Evolutionary conservation across 495 filamentous ascomycete genomes (phyloP).

Genomic region (Trichoderma parareesei): DNA sequence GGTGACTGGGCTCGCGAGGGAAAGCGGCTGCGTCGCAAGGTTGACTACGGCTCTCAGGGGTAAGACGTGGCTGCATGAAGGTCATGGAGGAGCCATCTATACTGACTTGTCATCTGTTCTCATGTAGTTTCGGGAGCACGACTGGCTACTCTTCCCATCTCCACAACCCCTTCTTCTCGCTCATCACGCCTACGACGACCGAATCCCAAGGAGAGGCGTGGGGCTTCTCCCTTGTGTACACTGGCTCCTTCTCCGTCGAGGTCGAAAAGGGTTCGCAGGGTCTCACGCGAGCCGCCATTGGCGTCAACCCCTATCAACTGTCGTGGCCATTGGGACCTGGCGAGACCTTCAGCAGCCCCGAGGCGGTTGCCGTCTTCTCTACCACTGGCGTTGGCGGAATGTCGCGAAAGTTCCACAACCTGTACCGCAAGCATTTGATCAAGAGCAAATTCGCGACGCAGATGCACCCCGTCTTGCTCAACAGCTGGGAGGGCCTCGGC

Average conservation of each 20-base stretch:
- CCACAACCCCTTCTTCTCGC: constrained; percentile 46
- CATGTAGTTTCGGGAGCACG: constrained; percentile 37
- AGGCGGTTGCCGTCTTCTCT: constrained; percentile 46
- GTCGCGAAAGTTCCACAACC: constrained; percentile 43
- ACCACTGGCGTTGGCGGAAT: constrained; percentile 45
- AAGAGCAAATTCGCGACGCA: constrained; percentile 40
- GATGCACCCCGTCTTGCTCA: constrained; percentile 43
- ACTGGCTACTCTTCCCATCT: constrained; percentile 47
- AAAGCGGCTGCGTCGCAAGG: constrained; percentile 18
- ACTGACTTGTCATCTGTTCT: neutral
- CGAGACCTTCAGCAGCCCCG: constrained; percentile 43
- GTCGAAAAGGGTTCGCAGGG: constrained; percentile 49
- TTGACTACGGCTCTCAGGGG: constrained; percentile 15
- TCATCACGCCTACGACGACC: constrained; percentile 41
- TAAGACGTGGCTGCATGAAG: constrained; percentile 27
- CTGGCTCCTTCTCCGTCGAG: constrained; percentile 41
- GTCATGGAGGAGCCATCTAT: constrained; percentile 17
- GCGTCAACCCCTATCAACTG: constrained; percentile 44
- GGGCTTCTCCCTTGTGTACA: constrained; percentile 49
- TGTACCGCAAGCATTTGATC: constrained; percentile 49
- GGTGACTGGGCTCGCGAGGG: constrained; percentile 48
- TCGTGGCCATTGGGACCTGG: constrained; percentile 38
- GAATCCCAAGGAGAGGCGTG: constrained; percentile 45
- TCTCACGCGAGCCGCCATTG: constrained; percentile 41
- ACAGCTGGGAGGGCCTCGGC: constrained; percentile 50